Percentiles rank a stretch among this genome's conserved stretches.
Conservation (phyloP, 768 basidiomycete genomes). For the Boletellus ananiceps region DNA sequence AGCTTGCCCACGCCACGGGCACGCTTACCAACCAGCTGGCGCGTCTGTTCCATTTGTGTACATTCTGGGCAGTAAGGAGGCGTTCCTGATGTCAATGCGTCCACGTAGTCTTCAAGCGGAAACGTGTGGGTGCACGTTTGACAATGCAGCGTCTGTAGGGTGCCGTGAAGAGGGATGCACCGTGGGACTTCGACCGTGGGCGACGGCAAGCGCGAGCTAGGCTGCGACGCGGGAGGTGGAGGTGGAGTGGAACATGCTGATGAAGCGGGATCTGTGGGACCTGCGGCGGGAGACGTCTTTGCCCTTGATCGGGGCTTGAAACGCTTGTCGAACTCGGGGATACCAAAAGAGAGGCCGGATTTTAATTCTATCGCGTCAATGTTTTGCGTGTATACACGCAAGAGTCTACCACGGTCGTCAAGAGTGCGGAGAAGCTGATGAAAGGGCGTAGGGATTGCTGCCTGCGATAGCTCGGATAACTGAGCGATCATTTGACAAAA, state of each 20-base stretch:
- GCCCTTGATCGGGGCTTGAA: conserved; percentile 47
- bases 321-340: conserved; percentile 64
- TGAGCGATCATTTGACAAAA: conserved; percentile 91
- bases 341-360: conserved; percentile 83
- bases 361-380: conserved; percentile 87
- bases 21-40: conserved; percentile 73
- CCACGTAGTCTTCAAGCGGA: conserved; percentile 59
- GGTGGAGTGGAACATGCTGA: conserved; percentile 14
- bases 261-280: conserved; percentile 12
- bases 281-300: conserved; percentile 27
- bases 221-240: conserved; percentile 16
- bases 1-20: conserved; percentile 74
- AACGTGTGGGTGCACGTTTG: conserved; percentile 72
- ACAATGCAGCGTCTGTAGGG: conserved; percentile 74
- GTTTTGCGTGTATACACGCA: conserved; percentile 91
- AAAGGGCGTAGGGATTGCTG: conserved; percentile 76
- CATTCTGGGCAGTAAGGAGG: conserved; percentile 82
- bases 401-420: conserved; percentile 69
- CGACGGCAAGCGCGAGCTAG: conserved; percentile 41
- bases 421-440: conserved; percentile 70
- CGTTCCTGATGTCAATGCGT: conserved; percentile 54
- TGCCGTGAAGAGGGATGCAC: conserved; percentile 89
- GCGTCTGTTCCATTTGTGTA: conserved; percentile 58
- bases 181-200: conserved; percentile 61
- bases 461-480: conserved; percentile 65